Percentiles rank a stretch among this genome's conserved stretches.
These are phyloP conservation scores for Hygrophoropsis aurantiaca DNA, from an alignment of 768 basidiomycete genomes.

Conservation along the genomic window DNA sequence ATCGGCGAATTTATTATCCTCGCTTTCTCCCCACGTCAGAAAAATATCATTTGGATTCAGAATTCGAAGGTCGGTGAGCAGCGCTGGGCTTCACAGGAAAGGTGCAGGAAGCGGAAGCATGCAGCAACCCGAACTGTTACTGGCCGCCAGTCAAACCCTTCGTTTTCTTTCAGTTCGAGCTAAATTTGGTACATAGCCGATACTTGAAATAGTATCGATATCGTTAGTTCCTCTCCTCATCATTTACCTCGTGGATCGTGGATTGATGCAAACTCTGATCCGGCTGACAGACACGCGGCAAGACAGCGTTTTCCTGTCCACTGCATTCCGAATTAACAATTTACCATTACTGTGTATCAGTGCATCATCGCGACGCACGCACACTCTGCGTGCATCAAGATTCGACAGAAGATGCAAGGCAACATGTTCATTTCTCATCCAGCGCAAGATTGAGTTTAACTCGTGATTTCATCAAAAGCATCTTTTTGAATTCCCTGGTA, in stretches of 20 bases:
- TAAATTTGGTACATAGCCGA: background rate
- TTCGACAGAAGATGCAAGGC: constrained; percentile 8
- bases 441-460: constrained; percentile 22
- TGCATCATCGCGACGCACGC: constrained; percentile 5
- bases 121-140: no score
- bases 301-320: constrained; percentile 9
- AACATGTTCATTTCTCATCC: background rate
- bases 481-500: constrained; percentile 19
- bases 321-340: background rate
- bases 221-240: background rate
- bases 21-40: no score
- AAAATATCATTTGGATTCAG: no score
- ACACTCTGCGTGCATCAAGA: constrained; percentile 8
- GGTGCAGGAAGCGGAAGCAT: no score
- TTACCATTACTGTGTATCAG: no score
- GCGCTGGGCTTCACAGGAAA: no score
- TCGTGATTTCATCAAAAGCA: constrained; percentile 13
- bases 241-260: background rate
- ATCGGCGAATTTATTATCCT: no score
- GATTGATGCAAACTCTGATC: constrained; percentile 5
- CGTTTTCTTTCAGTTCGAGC: no score
- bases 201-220: background rate
- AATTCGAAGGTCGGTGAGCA: no score
- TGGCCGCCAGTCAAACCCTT: no score
- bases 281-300: constrained; percentile 12